Base-by-base conservation (phyloP, 192 early-diverging fungal species). In the Coemansia sp. region DNA sequence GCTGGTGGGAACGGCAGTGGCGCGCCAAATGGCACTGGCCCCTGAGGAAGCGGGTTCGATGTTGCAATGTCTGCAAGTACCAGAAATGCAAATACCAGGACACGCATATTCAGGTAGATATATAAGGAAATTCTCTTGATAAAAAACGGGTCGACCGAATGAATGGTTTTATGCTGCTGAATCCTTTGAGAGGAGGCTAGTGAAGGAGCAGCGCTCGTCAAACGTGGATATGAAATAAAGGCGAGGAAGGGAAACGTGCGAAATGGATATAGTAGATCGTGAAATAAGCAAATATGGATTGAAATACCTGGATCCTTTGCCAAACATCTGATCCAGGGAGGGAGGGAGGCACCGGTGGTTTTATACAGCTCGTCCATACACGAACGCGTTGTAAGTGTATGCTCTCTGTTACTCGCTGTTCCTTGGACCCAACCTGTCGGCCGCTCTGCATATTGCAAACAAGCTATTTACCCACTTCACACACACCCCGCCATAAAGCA, bases 51-150 rank as follows among this genome's bases (percentile, higher is more conserved):
- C 1, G 76, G 76, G 28, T 63, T 57, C 22, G 70, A 28, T 33
- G 61, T 56, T 8, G 76, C 76, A 41, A 79, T 60, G 48, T 73
- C 67, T 22, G 76, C 76, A 8, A 79, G 64, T 20, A 79, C 76
- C 27, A 59, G 38, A 52, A 79, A 79, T 23, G 76, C 70, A 50
- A 63, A 62, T 25, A 79, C 70, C 5, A 73, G 76, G 25, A 79
- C 76, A 33, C 71, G 71, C 76, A 79, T 79, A n/a, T 36, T 45
- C 45, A 22, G 23, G 14, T 22, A 48, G 25, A 22, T 9, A 25
- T 48, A 22, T 6, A 30, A n/a, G 19, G 14, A 3, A 30, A 50
- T 25, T 8, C 6, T 31, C 29, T 2, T 29, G 42, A 36, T 11
- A 11, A 6, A 11, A 41, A 6, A 34, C 33, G 33, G 38, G 38